Evolutionary conservation across 148 eudicot species (phyloP).

Genomic region (Oxyria digyna): DNA sequence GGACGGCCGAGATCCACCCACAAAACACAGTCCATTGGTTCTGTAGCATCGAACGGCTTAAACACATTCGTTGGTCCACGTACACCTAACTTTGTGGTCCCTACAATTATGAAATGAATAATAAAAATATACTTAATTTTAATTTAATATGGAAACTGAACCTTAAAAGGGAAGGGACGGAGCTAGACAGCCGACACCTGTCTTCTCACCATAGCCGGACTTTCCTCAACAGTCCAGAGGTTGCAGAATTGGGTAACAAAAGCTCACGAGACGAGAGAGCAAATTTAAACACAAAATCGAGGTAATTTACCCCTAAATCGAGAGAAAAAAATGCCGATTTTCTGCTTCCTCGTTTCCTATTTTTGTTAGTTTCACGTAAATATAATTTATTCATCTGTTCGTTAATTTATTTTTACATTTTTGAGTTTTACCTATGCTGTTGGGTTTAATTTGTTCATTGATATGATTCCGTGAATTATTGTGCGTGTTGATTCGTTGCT

Average conservation of each 20-base stretch:
- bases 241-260: neutral
- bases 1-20: constrained; percentile 11
- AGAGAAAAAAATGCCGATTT: constrained; percentile 1
- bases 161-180: constrained; percentile 9
- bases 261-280: neutral
- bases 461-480: too few species aligned
- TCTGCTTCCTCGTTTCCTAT: neutral
- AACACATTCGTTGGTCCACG: constrained; percentile 45
- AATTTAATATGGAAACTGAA: neutral
- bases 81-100: constrained; percentile 18
- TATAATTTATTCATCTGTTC: too few species aligned
- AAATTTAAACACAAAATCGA: neutral
- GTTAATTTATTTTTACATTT: too few species aligned
- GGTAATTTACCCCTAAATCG: neutral
- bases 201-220: constrained; percentile 7
- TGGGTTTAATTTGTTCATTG: too few species aligned
- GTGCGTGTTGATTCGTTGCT: neutral
- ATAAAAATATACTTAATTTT: neutral
- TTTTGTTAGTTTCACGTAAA: neutral
- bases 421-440: too few species aligned
- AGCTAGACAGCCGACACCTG: constrained; percentile 38
- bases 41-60: constrained; percentile 6
- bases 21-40: constrained; percentile 1
- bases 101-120: neutral
- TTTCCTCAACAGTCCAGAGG: neutral